Evolutionary conservation across 108 stramenopile species (phyloP).

Genomic region (Pseudonitzschia delicatissima): DNA sequence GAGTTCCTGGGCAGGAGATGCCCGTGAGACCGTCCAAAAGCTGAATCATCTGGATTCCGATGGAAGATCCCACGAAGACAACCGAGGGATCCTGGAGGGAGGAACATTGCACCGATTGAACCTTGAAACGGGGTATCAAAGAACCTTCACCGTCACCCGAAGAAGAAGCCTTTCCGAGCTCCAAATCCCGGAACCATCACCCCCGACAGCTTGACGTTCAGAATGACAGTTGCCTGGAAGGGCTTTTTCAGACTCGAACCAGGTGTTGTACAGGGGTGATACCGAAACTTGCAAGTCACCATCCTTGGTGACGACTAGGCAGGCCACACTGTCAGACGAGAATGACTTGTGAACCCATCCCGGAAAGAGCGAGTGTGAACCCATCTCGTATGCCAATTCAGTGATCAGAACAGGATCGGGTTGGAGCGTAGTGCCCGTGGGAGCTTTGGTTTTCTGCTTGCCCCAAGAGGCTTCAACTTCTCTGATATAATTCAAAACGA

Average conservation of each 20-base stretch:
- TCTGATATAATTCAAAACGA: conserved; percentile 14
- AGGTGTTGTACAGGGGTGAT: conserved; percentile 22
- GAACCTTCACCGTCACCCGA: background rate
- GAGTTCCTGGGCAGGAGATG: conserved; percentile 30
- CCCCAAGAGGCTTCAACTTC: background rate
- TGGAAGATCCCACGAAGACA: conserved; percentile 30
- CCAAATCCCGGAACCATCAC: conserved; percentile 28
- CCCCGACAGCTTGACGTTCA: conserved; percentile 19
- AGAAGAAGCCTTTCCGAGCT: conserved; percentile 2
- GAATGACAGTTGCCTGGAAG: conserved; percentile 18
- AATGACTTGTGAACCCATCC: conserved; percentile 45
- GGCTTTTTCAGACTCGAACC: conserved; percentile 19
- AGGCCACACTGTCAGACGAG: conserved; percentile 26
- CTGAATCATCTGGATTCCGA: conserved; percentile 38
- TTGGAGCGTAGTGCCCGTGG: background rate
- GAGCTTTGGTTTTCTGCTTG: background rate
- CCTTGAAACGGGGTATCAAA: conserved; percentile 18
- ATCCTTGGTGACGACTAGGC: conserved; percentile 34
- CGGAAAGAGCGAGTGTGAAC: conserved; percentile 22
- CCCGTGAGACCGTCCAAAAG: conserved; percentile 32
- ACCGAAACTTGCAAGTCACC: conserved; percentile 42
- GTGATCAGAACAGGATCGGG: conserved; percentile 31
- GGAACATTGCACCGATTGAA: conserved; percentile 24
- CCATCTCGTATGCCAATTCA: conserved; percentile 30
- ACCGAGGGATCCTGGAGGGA: conserved; percentile 26